These are phyloP conservation scores for Effrenium voratum DNA, from an alignment of 73 alveolate species.

Conservation along the genomic window DNA sequence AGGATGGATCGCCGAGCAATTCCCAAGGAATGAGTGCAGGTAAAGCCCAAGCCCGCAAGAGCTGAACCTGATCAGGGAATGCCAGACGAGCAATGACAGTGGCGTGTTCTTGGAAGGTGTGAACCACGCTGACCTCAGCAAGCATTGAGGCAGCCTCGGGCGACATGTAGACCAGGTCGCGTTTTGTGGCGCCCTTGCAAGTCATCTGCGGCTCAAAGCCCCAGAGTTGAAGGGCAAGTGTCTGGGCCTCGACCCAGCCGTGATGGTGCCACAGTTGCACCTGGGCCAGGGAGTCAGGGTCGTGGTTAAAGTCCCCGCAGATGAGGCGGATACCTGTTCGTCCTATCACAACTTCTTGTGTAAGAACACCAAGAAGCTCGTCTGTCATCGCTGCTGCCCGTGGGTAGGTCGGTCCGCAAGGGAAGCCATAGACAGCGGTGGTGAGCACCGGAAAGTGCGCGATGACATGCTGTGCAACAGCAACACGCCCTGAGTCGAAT, in stretches of 20 bases:
- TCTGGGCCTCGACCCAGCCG: neutral
- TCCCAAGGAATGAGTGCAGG: too few relatives aligned
- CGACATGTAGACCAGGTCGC: neutral
- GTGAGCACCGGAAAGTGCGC: neutral
- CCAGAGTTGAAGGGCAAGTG: neutral
- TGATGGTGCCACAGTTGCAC: neutral
- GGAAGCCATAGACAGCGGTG: neutral
- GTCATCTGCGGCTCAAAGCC: neutral
- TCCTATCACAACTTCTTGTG: neutral
- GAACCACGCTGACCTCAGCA: too few relatives aligned
- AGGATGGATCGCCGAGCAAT: too few relatives aligned
- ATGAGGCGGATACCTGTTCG: neutral
- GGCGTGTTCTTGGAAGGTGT: too few relatives aligned
- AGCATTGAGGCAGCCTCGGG: neutral
- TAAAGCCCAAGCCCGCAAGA: too few relatives aligned
- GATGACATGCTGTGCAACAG: neutral
- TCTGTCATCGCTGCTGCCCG: neutral
- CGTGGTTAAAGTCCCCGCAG: constrained; percentile 12
- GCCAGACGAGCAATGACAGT: too few relatives aligned
- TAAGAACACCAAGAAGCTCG: neutral
- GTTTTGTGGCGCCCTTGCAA: neutral
- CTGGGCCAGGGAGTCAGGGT: neutral
- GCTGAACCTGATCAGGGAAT: too few relatives aligned
- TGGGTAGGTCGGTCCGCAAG: neutral
- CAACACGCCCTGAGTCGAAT: neutral